These are phyloP conservation scores for Melampsora medusae DNA, from an alignment of 1,284 basidiomycete genomes.

Conservation along the genomic window DNA sequence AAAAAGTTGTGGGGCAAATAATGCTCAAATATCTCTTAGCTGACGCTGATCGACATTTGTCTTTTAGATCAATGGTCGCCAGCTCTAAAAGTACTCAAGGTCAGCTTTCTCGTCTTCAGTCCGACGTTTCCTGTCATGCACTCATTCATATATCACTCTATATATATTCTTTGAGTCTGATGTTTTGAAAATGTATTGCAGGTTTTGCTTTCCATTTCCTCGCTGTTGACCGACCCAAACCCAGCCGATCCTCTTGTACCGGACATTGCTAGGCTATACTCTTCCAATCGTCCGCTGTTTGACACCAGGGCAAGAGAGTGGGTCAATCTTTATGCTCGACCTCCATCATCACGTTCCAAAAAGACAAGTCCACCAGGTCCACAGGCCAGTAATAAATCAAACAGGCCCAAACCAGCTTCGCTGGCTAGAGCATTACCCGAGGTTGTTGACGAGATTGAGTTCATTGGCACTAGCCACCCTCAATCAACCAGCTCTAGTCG, in stretches of 20 bases:
- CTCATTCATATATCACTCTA: no score
- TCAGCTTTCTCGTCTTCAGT: not conserved
- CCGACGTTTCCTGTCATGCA: no score
- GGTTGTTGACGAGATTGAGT: no score
- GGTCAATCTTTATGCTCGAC: not conserved
- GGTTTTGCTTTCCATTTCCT: slow-evolving; percentile 31
- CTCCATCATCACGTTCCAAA: no score
- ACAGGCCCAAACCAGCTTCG: no score
- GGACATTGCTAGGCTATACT: slow-evolving; percentile 17
- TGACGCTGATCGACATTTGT: not conserved
- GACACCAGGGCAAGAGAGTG: slow-evolving; percentile 17
- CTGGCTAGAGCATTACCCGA: no score
- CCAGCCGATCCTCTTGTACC: slow-evolving; percentile 18
- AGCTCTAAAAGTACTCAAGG: slow-evolving; percentile 23
- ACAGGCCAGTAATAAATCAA: no score
- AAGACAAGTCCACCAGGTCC: no score
- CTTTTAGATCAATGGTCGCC: slow-evolving; percentile 27
- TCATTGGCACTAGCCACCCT: no score
- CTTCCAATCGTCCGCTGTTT: slow-evolving; percentile 2
- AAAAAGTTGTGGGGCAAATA: no score
- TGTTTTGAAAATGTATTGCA: not conserved
- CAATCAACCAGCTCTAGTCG: no score
- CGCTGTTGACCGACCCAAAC: slow-evolving; percentile 27
- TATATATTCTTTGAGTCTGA: no score
- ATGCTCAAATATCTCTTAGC: not conserved